Base-by-base conservation (phyloP, 805 yeast species). In the Hyphopichia homilentoma region DNA sequence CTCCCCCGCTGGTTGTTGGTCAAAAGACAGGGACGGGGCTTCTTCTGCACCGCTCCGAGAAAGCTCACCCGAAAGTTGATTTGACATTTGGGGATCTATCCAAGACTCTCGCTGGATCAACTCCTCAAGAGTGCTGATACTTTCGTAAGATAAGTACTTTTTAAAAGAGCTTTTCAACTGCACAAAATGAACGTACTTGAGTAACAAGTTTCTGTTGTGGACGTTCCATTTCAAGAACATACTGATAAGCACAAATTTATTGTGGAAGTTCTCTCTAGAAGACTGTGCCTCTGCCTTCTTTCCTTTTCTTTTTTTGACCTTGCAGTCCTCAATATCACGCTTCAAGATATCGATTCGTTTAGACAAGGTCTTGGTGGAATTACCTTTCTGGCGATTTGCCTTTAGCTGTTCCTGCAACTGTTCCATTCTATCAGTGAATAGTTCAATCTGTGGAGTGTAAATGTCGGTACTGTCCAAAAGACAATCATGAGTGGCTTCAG, bases 141-240 rank as follows among this genome's bases (percentile, higher is more conserved):
- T 50, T 20, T 59, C 68, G 38, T 52, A 58, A 4, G 65, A 54
- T 27, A 65, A 36, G 30, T 55, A 65, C 31, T 58, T 58, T 18
- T 38, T 32, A 29, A 61, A 41, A 21, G 43, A 42, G 11, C 52
- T 45, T 24, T 43, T 46, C 20, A 60, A 37, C 16, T 60, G 59
- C 9, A 65, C 61, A 30, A 58, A 59, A 40, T 63, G 67, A 34
- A 67, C 39, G 38, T 65, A 66, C 36, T 55, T 59, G 34, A 58
- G 40, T 12, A 63, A 35, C 6, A 42, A 35, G 27, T 67, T 61
- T 17, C 72, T 44, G 30, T 60, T 61, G 5, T 45, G 34, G 27
- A 52, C 54, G 39, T 67, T 66, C 72, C 72, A 67, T 36, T 66
- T 67, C 22, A 65, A 42, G 23, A 63, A 51, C 68, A 62, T 63